A percentile compares a stretch with the other conserved stretches of the same genome.
Conservation (phyloP, 2,329 filamentous ascomycete genomes). For the Podosphaera leucotricha region DNA sequence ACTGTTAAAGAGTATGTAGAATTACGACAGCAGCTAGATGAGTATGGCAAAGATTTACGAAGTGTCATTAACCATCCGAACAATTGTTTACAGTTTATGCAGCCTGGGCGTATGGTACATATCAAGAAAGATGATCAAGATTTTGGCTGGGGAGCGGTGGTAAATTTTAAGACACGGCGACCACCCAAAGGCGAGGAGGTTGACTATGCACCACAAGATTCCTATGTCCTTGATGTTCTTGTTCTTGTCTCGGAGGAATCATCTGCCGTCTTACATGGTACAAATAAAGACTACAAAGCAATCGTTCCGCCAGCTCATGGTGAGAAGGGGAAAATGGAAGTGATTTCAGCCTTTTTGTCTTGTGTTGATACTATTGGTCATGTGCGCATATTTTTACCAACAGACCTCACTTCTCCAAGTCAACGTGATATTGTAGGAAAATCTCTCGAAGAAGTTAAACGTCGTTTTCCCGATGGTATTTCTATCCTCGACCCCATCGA, state of each 20-base stretch:
- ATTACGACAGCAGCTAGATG: constrained; percentile 59
- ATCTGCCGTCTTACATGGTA: constrained; percentile 28
- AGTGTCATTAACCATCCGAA: constrained; percentile 79
- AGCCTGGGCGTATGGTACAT: constrained; percentile 66
- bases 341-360: constrained; percentile 66
- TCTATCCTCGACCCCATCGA: constrained; percentile 80
- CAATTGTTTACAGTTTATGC: constrained; percentile 64
- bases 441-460: constrained; percentile 52
- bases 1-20: constrained; percentile 90
- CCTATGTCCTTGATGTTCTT: constrained; percentile 62
- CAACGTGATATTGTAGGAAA: constrained; percentile 46
- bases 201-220: constrained; percentile 49
- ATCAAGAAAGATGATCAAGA: constrained; percentile 61
- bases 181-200: constrained; percentile 38
- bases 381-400: constrained; percentile 60
- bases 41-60: constrained; percentile 72
- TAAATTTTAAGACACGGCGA: constrained; percentile 46
- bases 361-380: constrained; percentile 71
- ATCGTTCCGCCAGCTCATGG: constrained; percentile 35
- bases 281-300: constrained; percentile 39
- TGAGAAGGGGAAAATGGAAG: constrained; percentile 49
- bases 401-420: constrained; percentile 44
- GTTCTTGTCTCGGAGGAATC: constrained; percentile 34
- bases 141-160: constrained; percentile 85
- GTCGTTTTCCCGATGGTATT: constrained; percentile 78